phyloP scores from a whole-genome alignment of 2,329 filamentous ascomycete genomes.

The Ophiocordyceps camponoti-floridani region DNA sequence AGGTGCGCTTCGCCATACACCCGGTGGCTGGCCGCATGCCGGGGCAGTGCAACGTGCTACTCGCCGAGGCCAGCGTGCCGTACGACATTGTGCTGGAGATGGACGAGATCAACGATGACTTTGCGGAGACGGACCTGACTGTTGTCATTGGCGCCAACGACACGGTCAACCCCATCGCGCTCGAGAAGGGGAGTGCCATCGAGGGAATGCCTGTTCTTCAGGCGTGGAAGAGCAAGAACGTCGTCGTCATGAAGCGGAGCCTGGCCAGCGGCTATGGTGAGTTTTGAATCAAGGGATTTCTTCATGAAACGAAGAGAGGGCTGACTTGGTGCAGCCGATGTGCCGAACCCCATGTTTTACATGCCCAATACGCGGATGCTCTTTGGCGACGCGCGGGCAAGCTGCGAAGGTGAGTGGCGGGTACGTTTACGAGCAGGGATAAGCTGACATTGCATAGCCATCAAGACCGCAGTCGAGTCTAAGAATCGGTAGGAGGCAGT shows the following conservation, averaged over 20 bases:
- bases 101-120: slow-evolving; percentile 94
- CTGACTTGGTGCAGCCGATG: slow-evolving; percentile 42
- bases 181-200: slow-evolving; percentile 69
- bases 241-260: slow-evolving; percentile 83
- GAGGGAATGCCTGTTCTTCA: slow-evolving; percentile 87
- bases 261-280: slow-evolving; percentile 75
- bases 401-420: slow-evolving; percentile 49
- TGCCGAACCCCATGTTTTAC: slow-evolving; percentile 86
- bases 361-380: slow-evolving; percentile 83
- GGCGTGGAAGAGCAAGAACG: slow-evolving; percentile 86
- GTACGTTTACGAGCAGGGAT: neutral
- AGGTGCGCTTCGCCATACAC: slow-evolving; percentile 78
- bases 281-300: slow-evolving; percentile 8
- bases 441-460: slow-evolving; percentile 2
- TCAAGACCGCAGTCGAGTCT: slow-evolving; percentile 5
- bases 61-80: slow-evolving; percentile 74
- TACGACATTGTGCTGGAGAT: slow-evolving; percentile 90
- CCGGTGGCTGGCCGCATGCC: slow-evolving; percentile 86
- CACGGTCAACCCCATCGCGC: slow-evolving; percentile 76
- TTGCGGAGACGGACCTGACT: slow-evolving; percentile 67
- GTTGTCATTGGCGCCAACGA: slow-evolving; percentile 87
- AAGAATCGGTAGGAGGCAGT: slow-evolving; percentile 3
- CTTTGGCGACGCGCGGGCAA: slow-evolving; percentile 75
- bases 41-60: slow-evolving; percentile 78
- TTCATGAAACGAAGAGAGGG: neutral